Evolutionary conservation across 176 grass and related monocot genomes (phyloP), one percentile per base, ranked within the genome.

Genomic region (Oryza longistaminata): DNA sequence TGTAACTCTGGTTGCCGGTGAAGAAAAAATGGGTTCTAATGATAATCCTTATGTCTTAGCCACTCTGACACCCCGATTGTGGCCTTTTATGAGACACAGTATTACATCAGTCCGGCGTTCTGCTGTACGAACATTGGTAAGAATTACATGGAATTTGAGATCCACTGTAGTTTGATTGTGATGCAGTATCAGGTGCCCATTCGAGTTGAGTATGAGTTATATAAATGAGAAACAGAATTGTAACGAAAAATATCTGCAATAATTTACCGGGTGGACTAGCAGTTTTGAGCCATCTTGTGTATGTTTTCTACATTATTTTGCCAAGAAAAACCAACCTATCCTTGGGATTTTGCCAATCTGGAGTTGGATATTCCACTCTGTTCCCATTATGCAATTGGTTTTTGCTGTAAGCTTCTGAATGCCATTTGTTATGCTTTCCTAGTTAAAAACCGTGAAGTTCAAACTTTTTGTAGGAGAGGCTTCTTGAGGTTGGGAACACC

Each of bases 21-120:
- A 88, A 67, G 89, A 92, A 21, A 70, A 12, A 81, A 70, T 75
- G 13, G 60, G 73, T 82, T 83, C 66, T 74, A 91, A 68, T 78
- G 93, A 93, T 50, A 96, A 93, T 86, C 91, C 96, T 75, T 96
- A 94, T 73, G 90, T 90, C 84, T 83, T 99, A 86, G 94, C 96
- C 77, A 86, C 78, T 72, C 66, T 99, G 78, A 95, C 90, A 62
- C 96, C 96, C 13, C 79, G 96, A 13, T 33, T 99, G 45, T 99
- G 93, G 96, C 93, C 96, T 70, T 99, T 99, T 87, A 96, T 99
- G 91, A 94, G 96, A 78, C 96, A 99, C 55, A 99, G 88, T 79
- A 99, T 99, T 76, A 92, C 89, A 72, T 99, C 96, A 81, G 96
- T 99, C 73, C 91, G 93, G 34, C 88, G 82, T 81, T 99, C 96